Evolutionary conservation across 169 alveolate genomes (phyloP).

Genomic region (Theileria equi): DNA sequence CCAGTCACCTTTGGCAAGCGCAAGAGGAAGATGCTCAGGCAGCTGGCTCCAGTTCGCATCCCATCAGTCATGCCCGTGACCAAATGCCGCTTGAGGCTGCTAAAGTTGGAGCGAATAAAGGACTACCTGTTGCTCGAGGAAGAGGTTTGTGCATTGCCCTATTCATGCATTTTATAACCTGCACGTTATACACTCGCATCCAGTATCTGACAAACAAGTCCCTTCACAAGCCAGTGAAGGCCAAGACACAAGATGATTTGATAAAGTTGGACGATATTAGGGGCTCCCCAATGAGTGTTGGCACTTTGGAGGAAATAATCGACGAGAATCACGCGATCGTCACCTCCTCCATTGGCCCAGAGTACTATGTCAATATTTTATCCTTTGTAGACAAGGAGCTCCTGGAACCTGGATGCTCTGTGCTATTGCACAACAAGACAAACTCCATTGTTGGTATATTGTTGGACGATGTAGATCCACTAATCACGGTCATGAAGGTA

Average conservation of each 20-base stretch:
- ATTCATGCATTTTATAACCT: neutral
- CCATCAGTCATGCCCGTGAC: constrained; percentile 88
- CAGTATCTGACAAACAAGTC: constrained; percentile 85
- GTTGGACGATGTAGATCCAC: constrained; percentile 97
- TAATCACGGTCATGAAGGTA: constrained; percentile 94
- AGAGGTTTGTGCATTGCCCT: constrained; percentile 80
- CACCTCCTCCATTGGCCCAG: constrained; percentile 96
- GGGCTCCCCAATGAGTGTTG: constrained; percentile 97
- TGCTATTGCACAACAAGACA: constrained; percentile 92
- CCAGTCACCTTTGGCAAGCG: constrained; percentile 55
- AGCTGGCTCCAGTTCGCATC: constrained; percentile 53
- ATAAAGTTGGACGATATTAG: constrained; percentile 92
- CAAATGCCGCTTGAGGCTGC: constrained; percentile 89
- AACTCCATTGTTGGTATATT: constrained; percentile 96
- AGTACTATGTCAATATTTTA: constrained; percentile 95
- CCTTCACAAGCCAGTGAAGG: constrained; percentile 70
- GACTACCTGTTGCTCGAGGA: constrained; percentile 94
- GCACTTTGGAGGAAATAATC: constrained; percentile 96
- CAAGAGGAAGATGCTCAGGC: constrained; percentile 52
- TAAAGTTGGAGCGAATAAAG: constrained; percentile 90
- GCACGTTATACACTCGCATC: constrained; percentile 80
- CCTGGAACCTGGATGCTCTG: constrained; percentile 98
- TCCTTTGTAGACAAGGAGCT: constrained; percentile 97
- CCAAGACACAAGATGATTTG: constrained; percentile 79
- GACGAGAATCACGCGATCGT: constrained; percentile 99